These are phyloP conservation scores for Jackrogersella minutella DNA, from an alignment of 495 filamentous ascomycete genomes.

Conservation along the genomic window DNA sequence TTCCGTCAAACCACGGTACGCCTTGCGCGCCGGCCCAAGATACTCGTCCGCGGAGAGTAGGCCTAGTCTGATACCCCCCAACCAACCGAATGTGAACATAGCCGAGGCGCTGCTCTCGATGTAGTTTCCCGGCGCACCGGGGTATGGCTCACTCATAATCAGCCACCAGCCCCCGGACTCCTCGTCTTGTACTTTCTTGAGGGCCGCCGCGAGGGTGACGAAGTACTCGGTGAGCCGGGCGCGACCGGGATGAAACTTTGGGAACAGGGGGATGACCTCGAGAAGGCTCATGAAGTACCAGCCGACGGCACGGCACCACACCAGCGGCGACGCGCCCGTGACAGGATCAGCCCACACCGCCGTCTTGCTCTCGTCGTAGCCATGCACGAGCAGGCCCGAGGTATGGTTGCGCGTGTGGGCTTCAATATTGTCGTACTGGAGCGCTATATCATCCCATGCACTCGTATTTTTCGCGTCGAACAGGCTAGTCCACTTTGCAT, in stretches of 20 bases:
- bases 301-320: constrained; percentile 66
- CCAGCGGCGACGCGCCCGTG: constrained; percentile 63
- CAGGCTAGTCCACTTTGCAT: constrained; percentile 53
- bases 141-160: constrained; percentile 57
- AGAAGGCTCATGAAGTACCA: constrained; percentile 69
- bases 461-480: constrained; percentile 51
- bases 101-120: constrained; percentile 67
- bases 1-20: constrained; percentile 52
- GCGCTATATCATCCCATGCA: constrained; percentile 56
- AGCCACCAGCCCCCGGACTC: constrained; percentile 67
- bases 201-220: constrained; percentile 49
- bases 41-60: constrained; percentile 46
- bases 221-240: constrained; percentile 50
- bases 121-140: constrained; percentile 61
- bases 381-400: constrained; percentile 62
- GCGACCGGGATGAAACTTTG: constrained; percentile 44
- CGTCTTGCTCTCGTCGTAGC: constrained; percentile 62
- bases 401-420: constrained; percentile 57
- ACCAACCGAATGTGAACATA: constrained; percentile 65
- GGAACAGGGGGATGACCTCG: constrained; percentile 61
- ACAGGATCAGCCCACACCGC: constrained; percentile 64
- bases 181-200: constrained; percentile 55
- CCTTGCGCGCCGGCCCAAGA: constrained; percentile 46
- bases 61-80: constrained; percentile 61
- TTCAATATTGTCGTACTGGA: constrained; percentile 63